Conservation (phyloP, 1,139 yeast species). For the Hanseniaspora gamundiae region DNA sequence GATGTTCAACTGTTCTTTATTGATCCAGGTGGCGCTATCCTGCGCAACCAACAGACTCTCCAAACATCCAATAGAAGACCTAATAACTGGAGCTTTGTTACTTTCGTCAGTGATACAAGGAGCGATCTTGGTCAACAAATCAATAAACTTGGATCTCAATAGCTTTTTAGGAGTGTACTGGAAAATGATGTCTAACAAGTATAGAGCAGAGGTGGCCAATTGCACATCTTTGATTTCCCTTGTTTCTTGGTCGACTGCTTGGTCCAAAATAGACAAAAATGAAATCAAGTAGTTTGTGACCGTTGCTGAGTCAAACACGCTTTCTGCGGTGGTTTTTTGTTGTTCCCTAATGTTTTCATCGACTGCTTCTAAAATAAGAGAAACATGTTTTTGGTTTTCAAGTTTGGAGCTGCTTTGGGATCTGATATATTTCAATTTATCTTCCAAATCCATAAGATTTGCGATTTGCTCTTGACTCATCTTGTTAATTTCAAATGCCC, state of each 20-base stretch:
- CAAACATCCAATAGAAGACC: constrained; percentile 76
- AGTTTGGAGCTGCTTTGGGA: constrained; percentile 61
- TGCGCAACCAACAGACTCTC: constrained; percentile 74
- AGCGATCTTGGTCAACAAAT: constrained; percentile 67
- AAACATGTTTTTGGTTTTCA: constrained; percentile 70
- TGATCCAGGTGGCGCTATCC: constrained; percentile 66
- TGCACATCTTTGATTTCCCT: constrained; percentile 44
- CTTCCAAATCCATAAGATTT: constrained; percentile 49
- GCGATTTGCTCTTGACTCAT: constrained; percentile 35
- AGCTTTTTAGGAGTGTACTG: constrained; percentile 64
- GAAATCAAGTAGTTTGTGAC: constrained; percentile 77
- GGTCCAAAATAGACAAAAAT: constrained; percentile 68
- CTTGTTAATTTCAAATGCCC: constrained; percentile 1
- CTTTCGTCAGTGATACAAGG: constrained; percentile 60
- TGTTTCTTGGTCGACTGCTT: constrained; percentile 42
- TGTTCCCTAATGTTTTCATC: constrained; percentile 79
- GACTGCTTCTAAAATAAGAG: constrained; percentile 70
- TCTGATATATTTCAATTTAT: constrained; percentile 57
- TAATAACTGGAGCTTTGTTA: constrained; percentile 74
- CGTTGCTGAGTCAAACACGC: constrained; percentile 28
- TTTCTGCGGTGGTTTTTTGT: constrained; percentile 25
- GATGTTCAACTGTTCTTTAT: constrained; percentile 36
- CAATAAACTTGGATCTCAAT: constrained; percentile 60
- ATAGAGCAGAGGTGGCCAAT: constrained; percentile 66
- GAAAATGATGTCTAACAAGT: constrained; percentile 67